Evolutionary conservation across 106 monocot species (phyloP), one percentile per base, ranked within the genome.

Genomic region (Dendrobium huoshanense): DNA sequence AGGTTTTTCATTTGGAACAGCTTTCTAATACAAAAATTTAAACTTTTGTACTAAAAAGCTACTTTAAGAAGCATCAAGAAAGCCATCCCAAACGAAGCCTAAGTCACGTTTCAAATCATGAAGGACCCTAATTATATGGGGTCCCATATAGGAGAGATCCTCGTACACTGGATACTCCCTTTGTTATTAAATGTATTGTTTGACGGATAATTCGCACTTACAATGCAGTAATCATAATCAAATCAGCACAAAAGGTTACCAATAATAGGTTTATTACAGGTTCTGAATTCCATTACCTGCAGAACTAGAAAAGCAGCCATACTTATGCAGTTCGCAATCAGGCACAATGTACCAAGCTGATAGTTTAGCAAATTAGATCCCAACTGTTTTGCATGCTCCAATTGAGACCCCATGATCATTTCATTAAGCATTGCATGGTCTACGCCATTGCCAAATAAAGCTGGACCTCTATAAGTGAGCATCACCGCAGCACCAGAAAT

Each of bases 221-320:
- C 24, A n/a, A 65, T 65, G 64, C 64, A 65, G 64, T 10, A 65
- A 7, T 65, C 64, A 65, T 22, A 24, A 65, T 65, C 64, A 65
- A 0, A 65, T 15, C 64, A 27, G 64, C 25, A 65, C 7, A 65
- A 24, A 65, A 25, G 22, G n/a, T 25, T 65, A 65, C 2, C n/a
- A 25, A 65, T 8, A 65, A 24, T 8, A 65, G 24, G 25, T 65
- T 65, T 24, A 65, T 7, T 65, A 65, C 22, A 65, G 64, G n/a
- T 65, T 8, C 64, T 65, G 9, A 65, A 65, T 9, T 72, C 37
- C 72, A 72, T 55, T 88, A 96, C 96, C 94, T 97, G 97, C 41
- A 97, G 79, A 83, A 87, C 90, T 15, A 97, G 79, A 90, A 87
- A 97, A 77, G 85, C 79, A 75, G 90, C 97, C 97, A 97, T 94